phyloP scores from a whole-genome alignment of 257 asterid species.

The Nicotiana paniculata region DNA sequence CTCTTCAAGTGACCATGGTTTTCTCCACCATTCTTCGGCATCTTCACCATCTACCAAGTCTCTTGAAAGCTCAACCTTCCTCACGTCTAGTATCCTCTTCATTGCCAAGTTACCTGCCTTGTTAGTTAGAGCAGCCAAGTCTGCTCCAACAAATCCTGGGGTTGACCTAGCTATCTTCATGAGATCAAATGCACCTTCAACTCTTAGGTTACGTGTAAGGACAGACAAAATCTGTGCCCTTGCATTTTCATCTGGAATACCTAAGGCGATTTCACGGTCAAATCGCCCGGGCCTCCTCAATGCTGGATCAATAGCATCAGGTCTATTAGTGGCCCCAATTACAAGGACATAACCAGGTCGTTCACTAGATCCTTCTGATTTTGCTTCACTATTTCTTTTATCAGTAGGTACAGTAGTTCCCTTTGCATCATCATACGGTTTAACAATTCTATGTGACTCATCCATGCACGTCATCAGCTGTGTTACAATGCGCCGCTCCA shows the following conservation, averaged over 20 bases:
- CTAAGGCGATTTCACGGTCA: slow-evolving; percentile 71
- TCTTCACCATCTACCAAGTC: slow-evolving; percentile 19
- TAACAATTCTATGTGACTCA: slow-evolving; percentile 41
- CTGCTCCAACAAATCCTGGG: slow-evolving; percentile 93
- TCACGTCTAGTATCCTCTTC: slow-evolving; percentile 59
- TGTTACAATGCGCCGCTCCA: slow-evolving; percentile 83
- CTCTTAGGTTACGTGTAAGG: slow-evolving; percentile 51
- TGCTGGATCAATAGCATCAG: slow-evolving; percentile 82
- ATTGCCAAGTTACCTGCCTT: slow-evolving; percentile 83
- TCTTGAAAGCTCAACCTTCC: slow-evolving; percentile 33
- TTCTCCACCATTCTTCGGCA: slow-evolving; percentile 61
- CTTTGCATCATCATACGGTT: slow-evolving; percentile 29
- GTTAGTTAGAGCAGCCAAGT: slow-evolving; percentile 61
- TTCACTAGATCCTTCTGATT: slow-evolving; percentile 27
- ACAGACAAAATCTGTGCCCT: slow-evolving; percentile 64
- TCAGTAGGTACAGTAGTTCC: slow-evolving; percentile 11
- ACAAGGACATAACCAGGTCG: slow-evolving; percentile 66
- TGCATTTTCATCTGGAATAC: slow-evolving; percentile 75
- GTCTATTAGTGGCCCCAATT: slow-evolving; percentile 87
- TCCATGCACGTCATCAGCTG: slow-evolving; percentile 92
- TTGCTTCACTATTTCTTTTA: slow-evolving; percentile 9
- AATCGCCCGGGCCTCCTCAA: slow-evolving; percentile 94
- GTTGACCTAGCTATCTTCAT: slow-evolving; percentile 68
- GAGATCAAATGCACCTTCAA: slow-evolving; percentile 82
- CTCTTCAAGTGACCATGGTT: slow-evolving; percentile 64